Evolutionary conservation across 2,329 filamentous ascomycete species (phyloP).

Genomic region (Paraphaeosphaeria minitans): DNA sequence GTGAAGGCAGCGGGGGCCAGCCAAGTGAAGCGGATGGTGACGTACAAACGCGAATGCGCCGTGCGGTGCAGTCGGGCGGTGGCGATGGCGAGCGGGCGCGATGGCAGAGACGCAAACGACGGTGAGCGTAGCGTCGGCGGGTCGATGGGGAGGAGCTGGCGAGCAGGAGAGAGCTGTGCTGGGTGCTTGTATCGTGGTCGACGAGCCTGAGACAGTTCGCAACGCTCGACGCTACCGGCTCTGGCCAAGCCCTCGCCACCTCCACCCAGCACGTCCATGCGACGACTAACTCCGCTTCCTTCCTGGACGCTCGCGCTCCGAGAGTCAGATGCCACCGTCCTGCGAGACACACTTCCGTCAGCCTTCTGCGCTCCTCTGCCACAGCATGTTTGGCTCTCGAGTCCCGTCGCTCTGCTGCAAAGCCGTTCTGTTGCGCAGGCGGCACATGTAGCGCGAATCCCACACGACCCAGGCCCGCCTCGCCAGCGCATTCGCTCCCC

Average conservation of each 20-base stretch:
- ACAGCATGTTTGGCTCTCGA: not conserved
- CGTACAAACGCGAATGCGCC: constrained; percentile 15
- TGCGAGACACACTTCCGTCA: not conserved
- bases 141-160: constrained; percentile 6
- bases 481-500: constrained; percentile 4
- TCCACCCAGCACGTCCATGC: constrained; percentile 13
- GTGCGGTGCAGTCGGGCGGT: constrained; percentile 6
- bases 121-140: constrained; percentile 6
- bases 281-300: not conserved
- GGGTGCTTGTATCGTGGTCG: constrained; percentile 4
- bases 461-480: not conserved
- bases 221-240: constrained; percentile 12
- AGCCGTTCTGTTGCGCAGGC: not conserved
- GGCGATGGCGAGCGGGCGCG: constrained; percentile 16
- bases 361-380: not conserved
- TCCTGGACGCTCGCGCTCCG: not conserved
- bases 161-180: constrained; percentile 14
- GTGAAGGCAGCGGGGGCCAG: constrained; percentile 21
- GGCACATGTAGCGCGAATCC: not conserved
- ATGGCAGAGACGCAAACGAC: constrained; percentile 8
- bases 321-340: not conserved
- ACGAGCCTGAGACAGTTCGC: constrained; percentile 19
- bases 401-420: not conserved
- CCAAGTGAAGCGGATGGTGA: constrained; percentile 19
- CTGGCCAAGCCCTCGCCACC: constrained; percentile 19